Evolutionary conservation across 2,329 filamentous ascomycete species (phyloP), one percentile per base, ranked within the genome.

Genomic region (Didymellaceae sp.): DNA sequence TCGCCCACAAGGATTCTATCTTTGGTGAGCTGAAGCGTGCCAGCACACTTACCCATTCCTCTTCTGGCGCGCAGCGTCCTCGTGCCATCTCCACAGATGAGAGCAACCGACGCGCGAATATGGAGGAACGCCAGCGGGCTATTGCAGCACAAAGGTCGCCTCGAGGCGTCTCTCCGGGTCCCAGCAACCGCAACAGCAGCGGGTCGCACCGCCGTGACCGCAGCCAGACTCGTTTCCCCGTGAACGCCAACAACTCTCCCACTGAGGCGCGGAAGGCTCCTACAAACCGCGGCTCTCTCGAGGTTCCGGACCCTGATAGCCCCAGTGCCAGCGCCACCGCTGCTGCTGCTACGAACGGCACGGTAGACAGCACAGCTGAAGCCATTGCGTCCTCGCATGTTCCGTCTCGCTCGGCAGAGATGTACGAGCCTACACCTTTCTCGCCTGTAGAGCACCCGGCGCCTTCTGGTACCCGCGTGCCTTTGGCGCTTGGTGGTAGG

Each of bases 21-120:
- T 99, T 99, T 74, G 90, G 88, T 58, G 94, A 97, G 72, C 82
- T 99, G 57, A 99, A 99, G 80, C 91, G 94, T 62, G 89, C 91
- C 70, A 90, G 88, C 33, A 88, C 57, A 77, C 80, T 89, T 14
- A 85, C 81, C 10, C 79, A 81, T 33, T 86, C 86, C 1, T 76
- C 78, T 31, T 78, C 80, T n/a, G 78, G 78, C 39, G 76, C 75
- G 57, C 82, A 80, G 61, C 86, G 91, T 32, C 88, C 90, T 18
- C 88, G 94, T 38, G 92, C 92, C 22, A 90, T 97, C 66, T 95
- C 90, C 71, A 96, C 91, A 0, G 91, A 99, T 69, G 94, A 99
- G 79, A 95, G 91, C 76, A 95, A 95, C 74, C 88, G 94, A 53
- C 90, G 91, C 66, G 90, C 90, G 34, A 87, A 96, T 61, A 93